Evolutionary conservation across 129 eudicot species (phyloP).

Genomic region (Erigeron canadensis): DNA sequence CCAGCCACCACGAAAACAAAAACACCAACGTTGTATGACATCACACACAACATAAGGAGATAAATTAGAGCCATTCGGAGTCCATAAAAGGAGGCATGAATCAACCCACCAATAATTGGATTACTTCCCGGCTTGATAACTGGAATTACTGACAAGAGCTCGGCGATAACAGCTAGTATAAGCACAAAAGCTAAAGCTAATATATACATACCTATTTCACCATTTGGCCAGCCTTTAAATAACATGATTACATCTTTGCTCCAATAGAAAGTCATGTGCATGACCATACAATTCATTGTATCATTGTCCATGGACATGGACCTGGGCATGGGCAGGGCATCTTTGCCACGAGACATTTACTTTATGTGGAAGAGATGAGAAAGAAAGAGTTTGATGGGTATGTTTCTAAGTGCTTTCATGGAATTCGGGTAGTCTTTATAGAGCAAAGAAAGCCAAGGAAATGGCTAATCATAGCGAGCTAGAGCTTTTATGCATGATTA

Average conservation of each 20-base stretch:
- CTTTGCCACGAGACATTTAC: conserved; percentile 22
- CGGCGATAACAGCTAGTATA: conserved; percentile 38
- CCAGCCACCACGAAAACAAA: conserved; percentile 53
- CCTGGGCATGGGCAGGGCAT: conserved; percentile 32
- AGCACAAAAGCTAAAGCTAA: conserved; percentile 52
- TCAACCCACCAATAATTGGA: conserved; percentile 35
- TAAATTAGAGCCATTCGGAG: conserved; percentile 56
- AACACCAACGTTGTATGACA: conserved; percentile 68
- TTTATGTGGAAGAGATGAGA: conserved; percentile 5
- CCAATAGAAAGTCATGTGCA: conserved; percentile 73
- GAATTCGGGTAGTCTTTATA: conserved; percentile 17
- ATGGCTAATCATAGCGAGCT: not conserved
- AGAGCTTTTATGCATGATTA: not conserved
- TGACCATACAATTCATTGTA: conserved; percentile 35
- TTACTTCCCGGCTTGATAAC: conserved; percentile 19
- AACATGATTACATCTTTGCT: conserved; percentile 56
- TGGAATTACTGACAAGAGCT: conserved; percentile 38
- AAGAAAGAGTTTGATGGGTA: conserved; percentile 2
- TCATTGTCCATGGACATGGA: conserved; percentile 39
- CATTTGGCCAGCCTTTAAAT: conserved; percentile 61
- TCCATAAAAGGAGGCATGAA: conserved; percentile 43
- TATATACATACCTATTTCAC: conserved; percentile 50
- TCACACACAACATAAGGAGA: conserved; percentile 68
- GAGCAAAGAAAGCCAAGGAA: not conserved
- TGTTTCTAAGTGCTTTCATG: conserved; percentile 4